Conservation (phyloP, 2,329 filamentous ascomycete species). For the Ceratocystis diversiconidia region DNA sequence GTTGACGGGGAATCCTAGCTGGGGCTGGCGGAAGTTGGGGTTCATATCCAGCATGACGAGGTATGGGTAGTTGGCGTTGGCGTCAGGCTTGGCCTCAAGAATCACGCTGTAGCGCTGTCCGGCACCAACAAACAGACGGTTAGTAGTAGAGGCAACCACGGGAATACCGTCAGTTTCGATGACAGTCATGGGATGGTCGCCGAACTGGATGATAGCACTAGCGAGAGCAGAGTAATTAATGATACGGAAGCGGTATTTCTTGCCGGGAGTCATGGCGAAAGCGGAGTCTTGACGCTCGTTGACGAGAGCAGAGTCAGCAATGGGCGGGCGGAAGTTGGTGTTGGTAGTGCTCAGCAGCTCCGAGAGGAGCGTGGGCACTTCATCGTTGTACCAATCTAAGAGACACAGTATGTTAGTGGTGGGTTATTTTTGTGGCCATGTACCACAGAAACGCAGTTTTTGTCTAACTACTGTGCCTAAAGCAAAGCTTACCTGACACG, state of each 20-base stretch:
- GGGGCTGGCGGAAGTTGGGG: conserved; percentile 24
- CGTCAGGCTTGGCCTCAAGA: conserved; percentile 28
- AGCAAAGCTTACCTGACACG: conserved; percentile 26
- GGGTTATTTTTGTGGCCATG: background rate
- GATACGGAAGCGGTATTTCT: conserved; percentile 34
- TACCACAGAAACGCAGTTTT: no score
- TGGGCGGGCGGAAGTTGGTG: conserved; percentile 37
- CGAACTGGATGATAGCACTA: conserved; percentile 31
- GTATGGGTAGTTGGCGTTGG: conserved; percentile 31
- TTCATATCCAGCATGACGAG: conserved; percentile 33
- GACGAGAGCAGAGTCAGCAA: conserved; percentile 37
- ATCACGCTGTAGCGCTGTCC: conserved; percentile 37
- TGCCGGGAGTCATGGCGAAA: conserved; percentile 12
- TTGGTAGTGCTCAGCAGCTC: conserved; percentile 33
- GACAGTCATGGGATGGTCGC: conserved; percentile 31
- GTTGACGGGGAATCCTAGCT: conserved; percentile 27
- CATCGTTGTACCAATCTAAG: conserved; percentile 43
- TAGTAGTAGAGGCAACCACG: conserved; percentile 25
- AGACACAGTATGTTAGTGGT: background rate
- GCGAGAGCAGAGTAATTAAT: conserved; percentile 34
- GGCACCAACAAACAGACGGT: conserved; percentile 30
- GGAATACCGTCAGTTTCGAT: conserved; percentile 33
- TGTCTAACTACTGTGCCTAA: background rate
- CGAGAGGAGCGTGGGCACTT: conserved; percentile 35
- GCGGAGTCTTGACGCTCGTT: conserved; percentile 31